These are phyloP conservation scores for Pleurotus tuoliensis DNA, from an alignment of 768 basidiomycete genomes.

Conservation along the genomic window DNA sequence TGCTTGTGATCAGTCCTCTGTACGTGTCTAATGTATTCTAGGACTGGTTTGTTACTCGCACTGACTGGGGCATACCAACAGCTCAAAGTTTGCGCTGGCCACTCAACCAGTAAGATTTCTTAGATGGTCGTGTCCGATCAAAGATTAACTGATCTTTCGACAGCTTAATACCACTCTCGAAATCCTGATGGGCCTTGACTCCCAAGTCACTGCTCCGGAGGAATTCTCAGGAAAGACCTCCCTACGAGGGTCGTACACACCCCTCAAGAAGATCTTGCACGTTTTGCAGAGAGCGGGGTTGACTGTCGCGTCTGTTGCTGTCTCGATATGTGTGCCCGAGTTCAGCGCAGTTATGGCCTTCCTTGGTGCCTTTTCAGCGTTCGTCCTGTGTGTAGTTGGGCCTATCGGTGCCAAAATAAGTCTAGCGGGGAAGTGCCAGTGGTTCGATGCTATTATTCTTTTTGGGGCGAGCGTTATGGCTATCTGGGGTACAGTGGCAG, in stretches of 20 bases:
- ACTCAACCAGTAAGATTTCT: slow-evolving; percentile 64
- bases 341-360: slow-evolving; percentile 87
- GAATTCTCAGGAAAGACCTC: slow-evolving; percentile 29
- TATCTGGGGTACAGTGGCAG: slow-evolving; percentile 70
- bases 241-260: slow-evolving; percentile 21
- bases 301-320: slow-evolving; percentile 54
- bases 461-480: slow-evolving; percentile 59
- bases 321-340: slow-evolving; percentile 75
- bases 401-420: slow-evolving; percentile 71
- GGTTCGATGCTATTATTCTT: slow-evolving; percentile 55
- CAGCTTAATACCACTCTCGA: slow-evolving; percentile 84
- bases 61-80: slow-evolving; percentile 23
- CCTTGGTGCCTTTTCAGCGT: slow-evolving; percentile 85
- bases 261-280: slow-evolving; percentile 37
- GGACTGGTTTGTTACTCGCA: background rate
- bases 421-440: slow-evolving; percentile 43
- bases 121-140: background rate
- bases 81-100: slow-evolving; percentile 85
- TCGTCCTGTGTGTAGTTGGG: slow-evolving; percentile 70
- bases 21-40: slow-evolving; percentile 29
- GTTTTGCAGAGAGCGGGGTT: slow-evolving; percentile 56
- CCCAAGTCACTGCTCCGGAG: slow-evolving; percentile 29
- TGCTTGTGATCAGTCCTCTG: slow-evolving; percentile 78
- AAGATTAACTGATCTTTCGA: background rate
- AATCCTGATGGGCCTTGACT: slow-evolving; percentile 65